These are phyloP conservation scores for Lathyrus aphaca DNA, from an alignment of 306 rosid genomes.

Conservation along the genomic window DNA sequence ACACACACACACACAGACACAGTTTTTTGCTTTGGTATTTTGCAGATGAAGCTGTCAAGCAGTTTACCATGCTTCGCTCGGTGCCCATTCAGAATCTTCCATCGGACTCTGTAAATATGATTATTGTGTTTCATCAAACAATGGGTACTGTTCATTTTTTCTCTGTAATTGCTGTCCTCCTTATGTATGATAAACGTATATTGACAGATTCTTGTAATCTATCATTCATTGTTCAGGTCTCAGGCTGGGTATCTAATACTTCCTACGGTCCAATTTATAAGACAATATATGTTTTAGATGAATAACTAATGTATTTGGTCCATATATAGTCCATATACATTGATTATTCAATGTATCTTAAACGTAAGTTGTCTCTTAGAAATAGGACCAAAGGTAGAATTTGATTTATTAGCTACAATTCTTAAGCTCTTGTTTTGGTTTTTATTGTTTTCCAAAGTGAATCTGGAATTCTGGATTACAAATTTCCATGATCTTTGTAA, in stretches of 20 bases:
- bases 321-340: no score
- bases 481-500: slow-evolving; percentile 21
- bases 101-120: slow-evolving; percentile 5
- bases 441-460: slow-evolving; percentile 5
- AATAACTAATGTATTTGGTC: no score
- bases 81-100: slow-evolving; percentile 23
- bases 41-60: slow-evolving; percentile 45
- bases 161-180: slow-evolving; percentile 25
- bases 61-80: slow-evolving; percentile 28
- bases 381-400: no score
- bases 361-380: no score
- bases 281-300: no score
- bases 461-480: slow-evolving; percentile 16
- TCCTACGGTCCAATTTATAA: no score
- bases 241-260: slow-evolving; percentile 25
- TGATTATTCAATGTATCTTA: no score
- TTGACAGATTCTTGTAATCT: slow-evolving; percentile 30
- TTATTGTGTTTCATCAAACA: slow-evolving; percentile 16
- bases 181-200: slow-evolving; percentile 10
- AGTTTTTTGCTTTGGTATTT: slow-evolving; percentile 25
- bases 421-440: not conserved
- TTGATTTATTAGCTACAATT: slow-evolving; percentile 21
- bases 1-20: not conserved
- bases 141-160: slow-evolving; percentile 3
- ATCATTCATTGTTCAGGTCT: slow-evolving; percentile 10